Percentiles rank a stretch among this genome's conserved stretches.
Conservation (phyloP, 176 grass and related monocot genomes). For the Carex pumila region DNA sequence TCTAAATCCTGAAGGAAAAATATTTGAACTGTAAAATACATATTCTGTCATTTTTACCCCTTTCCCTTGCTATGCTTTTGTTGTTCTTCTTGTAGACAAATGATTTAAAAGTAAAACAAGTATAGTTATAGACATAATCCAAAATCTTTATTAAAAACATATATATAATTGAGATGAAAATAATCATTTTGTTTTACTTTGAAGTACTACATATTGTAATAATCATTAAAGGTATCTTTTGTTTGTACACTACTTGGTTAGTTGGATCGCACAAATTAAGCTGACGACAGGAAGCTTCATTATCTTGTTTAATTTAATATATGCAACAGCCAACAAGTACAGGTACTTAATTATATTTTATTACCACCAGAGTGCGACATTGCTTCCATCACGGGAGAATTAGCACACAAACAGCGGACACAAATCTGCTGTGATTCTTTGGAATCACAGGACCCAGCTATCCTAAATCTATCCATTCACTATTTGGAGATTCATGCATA, state of each 20-base stretch:
- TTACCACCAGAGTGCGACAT: background rate
- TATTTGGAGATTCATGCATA: too few relatives aligned
- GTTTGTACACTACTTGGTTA: background rate
- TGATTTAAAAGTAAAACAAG: too few relatives aligned
- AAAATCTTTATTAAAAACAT: background rate
- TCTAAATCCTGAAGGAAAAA: background rate
- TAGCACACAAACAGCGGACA: background rate
- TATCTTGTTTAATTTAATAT: background rate
- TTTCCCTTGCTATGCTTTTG: background rate
- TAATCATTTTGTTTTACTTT: background rate
- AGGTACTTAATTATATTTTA: background rate
- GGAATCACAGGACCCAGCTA: too few relatives aligned
- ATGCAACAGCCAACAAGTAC: background rate
- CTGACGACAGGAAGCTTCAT: background rate
- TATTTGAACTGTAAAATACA: background rate
- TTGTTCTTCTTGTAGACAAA: background rate
- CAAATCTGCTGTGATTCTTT: too few relatives aligned
- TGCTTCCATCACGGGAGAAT: background rate
- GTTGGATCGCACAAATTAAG: background rate
- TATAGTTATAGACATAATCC: background rate
- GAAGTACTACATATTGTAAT: background rate
- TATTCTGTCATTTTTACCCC: background rate
- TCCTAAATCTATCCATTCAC: too few relatives aligned
- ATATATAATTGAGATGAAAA: background rate
- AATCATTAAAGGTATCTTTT: background rate